A percentile compares a stretch with the other conserved stretches of the same genome.
phyloP scores from a whole-genome alignment of 129 eudicot species.

The Flaveria bidentis region DNA sequence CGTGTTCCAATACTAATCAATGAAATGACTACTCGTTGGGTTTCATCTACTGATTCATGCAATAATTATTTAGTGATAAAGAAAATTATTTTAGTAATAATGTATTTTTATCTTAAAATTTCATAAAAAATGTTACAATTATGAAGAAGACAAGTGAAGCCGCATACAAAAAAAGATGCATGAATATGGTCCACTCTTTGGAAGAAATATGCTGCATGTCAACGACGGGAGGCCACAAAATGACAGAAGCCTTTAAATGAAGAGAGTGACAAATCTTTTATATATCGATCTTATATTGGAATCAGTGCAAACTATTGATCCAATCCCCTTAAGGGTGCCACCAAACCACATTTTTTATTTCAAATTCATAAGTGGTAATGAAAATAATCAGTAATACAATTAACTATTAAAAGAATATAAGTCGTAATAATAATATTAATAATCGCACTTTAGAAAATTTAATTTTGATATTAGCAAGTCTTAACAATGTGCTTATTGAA shows the following conservation, averaged over 20 bases:
- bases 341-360: neutral
- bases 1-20: no score
- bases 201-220: slow-evolving; percentile 31
- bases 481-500: no score
- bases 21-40: no score
- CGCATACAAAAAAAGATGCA: slow-evolving; percentile 24
- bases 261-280: slow-evolving; percentile 26
- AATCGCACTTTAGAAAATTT: neutral
- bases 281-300: slow-evolving; percentile 15
- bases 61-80: no score
- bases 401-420: no score
- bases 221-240: slow-evolving; percentile 38
- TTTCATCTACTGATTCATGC: no score
- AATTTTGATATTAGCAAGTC: neutral
- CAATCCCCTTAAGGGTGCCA: slow-evolving; percentile 8
- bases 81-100: no score
- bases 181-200: slow-evolving; percentile 26
- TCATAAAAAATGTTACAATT: neutral
- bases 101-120: no score
- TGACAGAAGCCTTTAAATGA: slow-evolving; percentile 34
- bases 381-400: no score
- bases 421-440: no score
- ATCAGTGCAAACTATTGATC: slow-evolving; percentile 22
- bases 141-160: neutral
- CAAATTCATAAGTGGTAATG: no score